Evolutionary conservation across 768 basidiomycete species (phyloP).

Genomic region (Neoboletus magnificus): DNA sequence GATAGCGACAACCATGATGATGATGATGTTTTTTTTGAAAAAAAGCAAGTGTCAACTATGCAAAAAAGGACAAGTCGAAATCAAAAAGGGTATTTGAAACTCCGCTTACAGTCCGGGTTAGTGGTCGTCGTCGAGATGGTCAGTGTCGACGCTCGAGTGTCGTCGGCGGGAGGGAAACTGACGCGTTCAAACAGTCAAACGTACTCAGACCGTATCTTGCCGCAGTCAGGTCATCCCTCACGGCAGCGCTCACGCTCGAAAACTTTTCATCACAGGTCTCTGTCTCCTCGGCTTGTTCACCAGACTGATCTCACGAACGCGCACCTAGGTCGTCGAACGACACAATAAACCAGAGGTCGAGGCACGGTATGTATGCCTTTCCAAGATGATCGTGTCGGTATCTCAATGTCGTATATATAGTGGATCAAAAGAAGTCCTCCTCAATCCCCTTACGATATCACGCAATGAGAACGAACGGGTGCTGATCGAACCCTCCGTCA

Average conservation of each 20-base stretch:
- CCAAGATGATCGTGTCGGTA: not conserved
- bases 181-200: slow-evolving; percentile 66
- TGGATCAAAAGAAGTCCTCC: slow-evolving; percentile 88
- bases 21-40: slow-evolving; percentile 24
- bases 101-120: slow-evolving; percentile 36
- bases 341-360: slow-evolving; percentile 98
- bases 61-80: not conserved
- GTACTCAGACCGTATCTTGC: slow-evolving; percentile 93
- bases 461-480: slow-evolving; percentile 97
- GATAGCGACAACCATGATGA: slow-evolving; percentile 59
- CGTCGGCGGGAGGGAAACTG: slow-evolving; percentile 1
- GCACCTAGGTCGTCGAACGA: slow-evolving; percentile 79
- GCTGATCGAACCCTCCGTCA: slow-evolving; percentile 94
- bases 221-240: slow-evolving; percentile 92
- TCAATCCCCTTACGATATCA: slow-evolving; percentile 91
- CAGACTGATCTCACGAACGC: slow-evolving; percentile 2
- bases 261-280: slow-evolving; percentile 87
- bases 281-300: slow-evolving; percentile 11
- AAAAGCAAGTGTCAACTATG: not conserved
- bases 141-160: slow-evolving; percentile 26
- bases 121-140: slow-evolving; percentile 43
- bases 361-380: slow-evolving; percentile 52
- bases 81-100: slow-evolving; percentile 33
- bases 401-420: slow-evolving; percentile 39
- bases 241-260: slow-evolving; percentile 95